A percentile compares a stretch with the other conserved stretches of the same genome.
These are phyloP conservation scores for Gracilaria caudata DNA, from an alignment of 23 red algal species.

Conservation along the genomic window DNA sequence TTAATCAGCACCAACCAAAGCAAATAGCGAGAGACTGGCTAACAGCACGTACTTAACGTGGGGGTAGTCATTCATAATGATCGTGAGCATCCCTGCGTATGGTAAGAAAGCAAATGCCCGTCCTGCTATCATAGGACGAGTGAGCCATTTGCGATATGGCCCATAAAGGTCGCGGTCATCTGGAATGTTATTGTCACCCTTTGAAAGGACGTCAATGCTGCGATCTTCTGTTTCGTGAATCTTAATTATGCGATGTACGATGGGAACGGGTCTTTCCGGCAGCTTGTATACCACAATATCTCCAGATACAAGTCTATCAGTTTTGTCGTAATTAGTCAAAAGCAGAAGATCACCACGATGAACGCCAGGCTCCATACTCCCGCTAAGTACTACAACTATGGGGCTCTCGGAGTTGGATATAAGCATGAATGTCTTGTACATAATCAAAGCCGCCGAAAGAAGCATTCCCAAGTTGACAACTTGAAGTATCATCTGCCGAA, in stretches of 20 bases:
- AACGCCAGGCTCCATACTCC: constrained; percentile 97
- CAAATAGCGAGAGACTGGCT: constrained; percentile 51
- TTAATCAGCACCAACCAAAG: constrained; percentile 77
- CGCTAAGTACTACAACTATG: constrained; percentile 77
- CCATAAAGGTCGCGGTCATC: constrained; percentile 95
- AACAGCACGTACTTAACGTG: constrained; percentile 83
- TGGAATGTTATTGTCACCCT: constrained; percentile 97
- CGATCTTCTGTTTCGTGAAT: constrained; percentile 64
- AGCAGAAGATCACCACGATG: constrained; percentile 93
- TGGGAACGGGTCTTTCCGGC: constrained; percentile 84
- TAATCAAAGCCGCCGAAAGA: constrained; percentile 84
- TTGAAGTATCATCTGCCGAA: constrained; percentile 73
- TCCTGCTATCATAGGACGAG: constrained; percentile 81
- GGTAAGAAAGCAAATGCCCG: constrained; percentile 82
- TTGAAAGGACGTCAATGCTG: constrained; percentile 66
- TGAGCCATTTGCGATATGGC: constrained; percentile 74
- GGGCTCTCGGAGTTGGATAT: constrained; percentile 84
- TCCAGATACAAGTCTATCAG: constrained; percentile 66
- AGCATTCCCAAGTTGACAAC: constrained; percentile 79
- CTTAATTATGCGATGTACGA: constrained; percentile 97
- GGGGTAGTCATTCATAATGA: constrained; percentile 93
- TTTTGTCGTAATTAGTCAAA: constrained; percentile 78
- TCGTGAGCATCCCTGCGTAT: constrained; percentile 92
- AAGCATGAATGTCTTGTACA: constrained; percentile 84
- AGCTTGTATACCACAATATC: constrained; percentile 99